Conservation (phyloP, 352 stramenopile genomes). For the Peronospora tabacina region DNA sequence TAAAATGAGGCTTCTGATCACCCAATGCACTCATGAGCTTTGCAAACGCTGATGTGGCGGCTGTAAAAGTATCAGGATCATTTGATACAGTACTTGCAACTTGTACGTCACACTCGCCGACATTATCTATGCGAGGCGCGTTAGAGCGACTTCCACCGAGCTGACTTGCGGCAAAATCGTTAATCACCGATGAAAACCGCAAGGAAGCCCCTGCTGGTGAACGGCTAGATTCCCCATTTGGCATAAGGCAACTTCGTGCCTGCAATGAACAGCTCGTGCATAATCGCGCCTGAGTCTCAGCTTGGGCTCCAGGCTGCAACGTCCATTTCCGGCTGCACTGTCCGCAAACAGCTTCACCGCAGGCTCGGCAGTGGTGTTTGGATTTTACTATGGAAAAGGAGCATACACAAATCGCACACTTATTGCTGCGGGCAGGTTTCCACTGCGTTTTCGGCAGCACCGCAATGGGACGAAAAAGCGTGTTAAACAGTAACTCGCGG, state of each 20-base stretch:
- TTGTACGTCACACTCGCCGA: slow-evolving; percentile 47
- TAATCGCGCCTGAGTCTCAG: slow-evolving; percentile 60
- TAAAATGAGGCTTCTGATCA: slow-evolving; percentile 62
- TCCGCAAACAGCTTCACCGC: slow-evolving; percentile 70
- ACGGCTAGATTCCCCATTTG: slow-evolving; percentile 22
- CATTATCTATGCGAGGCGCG: slow-evolving; percentile 14
- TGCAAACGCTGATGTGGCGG: slow-evolving; percentile 46
- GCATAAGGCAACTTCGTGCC: slow-evolving; percentile 49
- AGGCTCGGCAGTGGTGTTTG: slow-evolving; percentile 76
- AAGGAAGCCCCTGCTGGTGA: slow-evolving; percentile 34
- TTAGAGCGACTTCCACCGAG: slow-evolving; percentile 20
- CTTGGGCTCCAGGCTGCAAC: slow-evolving; percentile 51
- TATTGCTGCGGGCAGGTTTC: slow-evolving; percentile 50
- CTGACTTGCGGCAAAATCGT: slow-evolving; percentile 25
- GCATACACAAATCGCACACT: slow-evolving; percentile 57
- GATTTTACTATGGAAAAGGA: slow-evolving; percentile 69
- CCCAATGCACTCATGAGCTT: slow-evolving; percentile 50
- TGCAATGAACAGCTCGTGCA: slow-evolving; percentile 78
- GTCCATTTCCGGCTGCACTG: slow-evolving; percentile 80
- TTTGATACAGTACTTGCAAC: slow-evolving; percentile 62
- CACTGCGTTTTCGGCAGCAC: slow-evolving; percentile 53
- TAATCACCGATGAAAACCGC: slow-evolving; percentile 22
- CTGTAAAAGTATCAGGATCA: slow-evolving; percentile 49
- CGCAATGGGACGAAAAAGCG: slow-evolving; percentile 63
- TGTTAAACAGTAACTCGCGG: slow-evolving; percentile 78